Evolutionary conservation across 305 asterid genomes (phyloP).

Genomic region (Fraxinus platypoda): DNA sequence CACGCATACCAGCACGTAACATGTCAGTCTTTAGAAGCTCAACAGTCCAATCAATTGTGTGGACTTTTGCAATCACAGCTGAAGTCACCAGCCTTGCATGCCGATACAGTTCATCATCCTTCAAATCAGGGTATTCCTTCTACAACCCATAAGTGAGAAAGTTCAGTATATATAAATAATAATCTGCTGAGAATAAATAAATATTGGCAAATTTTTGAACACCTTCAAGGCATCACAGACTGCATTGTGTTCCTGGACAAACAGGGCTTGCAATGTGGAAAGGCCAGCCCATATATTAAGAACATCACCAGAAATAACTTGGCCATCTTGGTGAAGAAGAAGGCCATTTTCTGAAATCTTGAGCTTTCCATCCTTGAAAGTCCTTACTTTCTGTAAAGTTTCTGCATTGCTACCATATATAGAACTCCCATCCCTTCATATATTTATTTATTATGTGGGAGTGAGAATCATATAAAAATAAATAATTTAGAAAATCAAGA

Average conservation of each 20-base stretch:
- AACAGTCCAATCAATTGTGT: slow-evolving; percentile 75
- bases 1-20: slow-evolving; percentile 50
- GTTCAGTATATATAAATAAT: background rate
- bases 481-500: background rate
- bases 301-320: slow-evolving; percentile 45
- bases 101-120: slow-evolving; percentile 48
- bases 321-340: slow-evolving; percentile 42
- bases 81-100: slow-evolving; percentile 62
- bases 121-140: slow-evolving; percentile 40
- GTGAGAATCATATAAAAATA: background rate
- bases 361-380: slow-evolving; percentile 57
- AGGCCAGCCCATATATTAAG: slow-evolving; percentile 68
- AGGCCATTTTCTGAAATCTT: slow-evolving; percentile 46
- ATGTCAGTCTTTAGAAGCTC: slow-evolving; percentile 62
- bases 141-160: background rate
- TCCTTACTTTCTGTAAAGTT: slow-evolving; percentile 37
- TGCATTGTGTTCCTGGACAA: slow-evolving; percentile 58
- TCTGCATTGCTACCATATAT: slow-evolving; percentile 47
- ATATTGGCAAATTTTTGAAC: background rate
- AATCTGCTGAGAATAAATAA: background rate
- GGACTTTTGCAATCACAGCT: slow-evolving; percentile 63
- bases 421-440: slow-evolving; percentile 63
- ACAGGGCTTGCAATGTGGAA: slow-evolving; percentile 48
- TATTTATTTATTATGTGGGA: background rate
- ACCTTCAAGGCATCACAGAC: slow-evolving; percentile 58